Evolutionary conservation across 192 early-diverging fungal species (phyloP), one percentile per base, ranked within the genome.

Genomic region (Pilobolus umbonatus): DNA sequence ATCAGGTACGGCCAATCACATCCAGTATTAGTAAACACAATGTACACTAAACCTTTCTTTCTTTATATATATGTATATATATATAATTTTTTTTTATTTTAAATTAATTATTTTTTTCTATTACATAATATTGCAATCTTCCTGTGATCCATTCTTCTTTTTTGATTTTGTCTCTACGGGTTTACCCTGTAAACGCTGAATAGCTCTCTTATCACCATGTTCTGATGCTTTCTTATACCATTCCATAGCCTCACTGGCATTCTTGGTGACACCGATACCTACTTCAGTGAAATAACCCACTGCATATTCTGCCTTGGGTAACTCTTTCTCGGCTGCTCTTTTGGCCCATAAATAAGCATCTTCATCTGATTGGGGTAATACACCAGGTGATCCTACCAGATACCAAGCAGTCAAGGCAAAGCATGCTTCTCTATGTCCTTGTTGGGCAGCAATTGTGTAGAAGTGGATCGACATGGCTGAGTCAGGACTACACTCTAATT

Each of bases 191-290:
- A 81, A 54, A 38, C 78, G 65, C 40, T 80, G 72, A 28, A 68
- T 73, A 5, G 83, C 83, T 51, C 83, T 69, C 61, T 73, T 76
- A 57, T 85, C 81, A 26, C 82, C 82, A 47, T 81, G 75, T 32
- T 76, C 77, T 0, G 88, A 81, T 2, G 89, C 89, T 35, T 79
- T 77, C 58, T 82, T 77, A 57, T 85, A 85, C 83, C 83, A 85
- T 22, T 65, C 65, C 62, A 78, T 69, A 4, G 84, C 82, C 12
- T 72, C 72, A 9, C 78, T 67, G 47, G 64, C 45, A 64, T 87
- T 78, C 54, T 71, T 83, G 7, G 50, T 54, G 42, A 69, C 58
- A 31, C 84, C 84, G 60, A 86, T 83, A 28, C 84, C 84, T 28
- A 79, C 75, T 46, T 86, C 84, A 26, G 77, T 76, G 50, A 83